A percentile compares a stretch with the other conserved stretches of the same genome.
Evolutionary conservation across 139 green algal species (phyloP).

Genomic region (Picochlorum sp.): DNA sequence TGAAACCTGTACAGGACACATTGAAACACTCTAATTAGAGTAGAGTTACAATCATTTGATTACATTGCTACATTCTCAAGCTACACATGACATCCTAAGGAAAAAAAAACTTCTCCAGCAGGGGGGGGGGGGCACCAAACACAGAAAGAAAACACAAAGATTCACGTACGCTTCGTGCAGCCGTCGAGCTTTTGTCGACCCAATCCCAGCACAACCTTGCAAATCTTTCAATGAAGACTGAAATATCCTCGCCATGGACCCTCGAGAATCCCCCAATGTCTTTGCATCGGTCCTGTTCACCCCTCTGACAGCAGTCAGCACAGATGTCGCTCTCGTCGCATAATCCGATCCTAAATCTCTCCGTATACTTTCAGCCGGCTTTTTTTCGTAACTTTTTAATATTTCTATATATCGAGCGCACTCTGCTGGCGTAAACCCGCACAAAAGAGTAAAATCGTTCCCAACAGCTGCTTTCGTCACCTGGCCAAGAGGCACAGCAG

Average conservation of each 20-base stretch:
- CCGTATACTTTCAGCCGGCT: conserved; percentile 70
- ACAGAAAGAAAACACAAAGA: background rate
- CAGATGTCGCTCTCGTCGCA: conserved; percentile 46
- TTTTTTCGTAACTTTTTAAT: conserved; percentile 84
- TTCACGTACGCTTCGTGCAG: conserved; percentile 32
- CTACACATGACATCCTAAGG: background rate
- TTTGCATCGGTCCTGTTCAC: conserved; percentile 73
- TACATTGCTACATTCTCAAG: background rate
- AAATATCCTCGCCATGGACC: conserved; percentile 22
- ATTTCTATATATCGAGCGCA: conserved; percentile 88
- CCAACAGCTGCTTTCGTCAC: conserved; percentile 64
- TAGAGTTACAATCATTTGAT: background rate
- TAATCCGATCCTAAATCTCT: conserved; percentile 58
- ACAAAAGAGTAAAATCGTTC: conserved; percentile 76
- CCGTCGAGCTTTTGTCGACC: conserved; percentile 74
- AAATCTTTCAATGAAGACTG: conserved; percentile 45
- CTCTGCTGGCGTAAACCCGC: conserved; percentile 73
- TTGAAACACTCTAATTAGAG: background rate
- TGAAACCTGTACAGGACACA: conserved; percentile 2
- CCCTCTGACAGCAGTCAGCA: conserved; percentile 56
- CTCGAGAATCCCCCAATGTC: conserved; percentile 41
- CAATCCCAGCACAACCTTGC: conserved; percentile 65
- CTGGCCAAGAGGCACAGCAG: conserved; percentile 54
- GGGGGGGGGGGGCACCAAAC: background rate
- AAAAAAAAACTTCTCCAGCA: no score